phyloP scores from a whole-genome alignment of 352 stramenopile species.

The Globisporangium okanoganense region DNA sequence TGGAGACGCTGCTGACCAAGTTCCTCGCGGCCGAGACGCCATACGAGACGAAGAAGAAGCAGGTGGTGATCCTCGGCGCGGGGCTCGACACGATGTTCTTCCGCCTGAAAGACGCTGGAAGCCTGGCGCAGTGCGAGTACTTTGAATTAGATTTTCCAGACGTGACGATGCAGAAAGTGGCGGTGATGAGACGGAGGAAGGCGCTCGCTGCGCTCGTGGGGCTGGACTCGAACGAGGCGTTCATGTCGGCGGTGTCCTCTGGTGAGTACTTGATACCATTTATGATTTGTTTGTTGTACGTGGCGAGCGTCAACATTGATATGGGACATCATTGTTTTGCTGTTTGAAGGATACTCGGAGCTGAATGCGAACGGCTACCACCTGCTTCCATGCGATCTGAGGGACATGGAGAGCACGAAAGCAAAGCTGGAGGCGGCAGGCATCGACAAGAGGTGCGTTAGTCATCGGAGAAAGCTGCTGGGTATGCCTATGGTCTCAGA shows the following conservation, averaged over 20 bases:
- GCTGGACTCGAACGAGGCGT: conserved; percentile 30
- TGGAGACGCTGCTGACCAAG: conserved; percentile 65
- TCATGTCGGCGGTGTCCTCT: conserved; percentile 48
- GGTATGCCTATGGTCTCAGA: not conserved
- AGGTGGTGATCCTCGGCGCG: conserved; percentile 81
- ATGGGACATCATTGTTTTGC: not conserved
- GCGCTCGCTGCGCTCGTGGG: conserved; percentile 43
- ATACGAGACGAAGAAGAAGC: conserved; percentile 26
- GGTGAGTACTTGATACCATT: conserved; percentile 15
- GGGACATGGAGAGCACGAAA: conserved; percentile 47
- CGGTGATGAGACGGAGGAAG: conserved; percentile 68
- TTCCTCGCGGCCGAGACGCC: conserved; percentile 37
- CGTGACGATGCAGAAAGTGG: conserved; percentile 79
- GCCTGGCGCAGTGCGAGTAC: conserved; percentile 57
- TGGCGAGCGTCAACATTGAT: not conserved
- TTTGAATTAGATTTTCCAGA: conserved; percentile 84
- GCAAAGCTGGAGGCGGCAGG: conserved; percentile 58
- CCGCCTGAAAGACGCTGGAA: conserved; percentile 40
- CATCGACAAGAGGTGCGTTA: conserved; percentile 37
- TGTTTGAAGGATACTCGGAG: conserved; percentile 41
- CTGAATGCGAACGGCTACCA: conserved; percentile 72
- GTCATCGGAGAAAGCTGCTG: not conserved
- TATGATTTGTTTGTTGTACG: not conserved
- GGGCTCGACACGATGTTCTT: conserved; percentile 87
- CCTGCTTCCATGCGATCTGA: conserved; percentile 72